phyloP scores from a whole-genome alignment of 129 eudicot genomes.

The carrot (Daucus carota) region DH1_v3.0 NC_030381.2:36812501-36813000 shows the following conservation, averaged over 20 bases:
- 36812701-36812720: slow-evolving; percentile 23
- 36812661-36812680: neutral
- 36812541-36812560: slow-evolving; percentile 14
- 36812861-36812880: neutral
- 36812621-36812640: slow-evolving; percentile 16
- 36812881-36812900: neutral
- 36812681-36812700: neutral
- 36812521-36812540: slow-evolving; percentile 16
- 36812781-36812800: slow-evolving; percentile 17
- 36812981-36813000: slow-evolving; percentile 9
- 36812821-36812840: slow-evolving; percentile 1
- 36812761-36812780: slow-evolving; percentile 10
- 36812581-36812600: neutral
- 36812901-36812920: neutral
- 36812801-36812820: slow-evolving; percentile 28
- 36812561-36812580: neutral
- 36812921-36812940: slow-evolving; percentile 4
- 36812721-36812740: slow-evolving; percentile 14
- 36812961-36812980: neutral
- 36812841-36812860: neutral
- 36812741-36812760: slow-evolving; percentile 37
- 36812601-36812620: neutral
- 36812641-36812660: slow-evolving; percentile 18
- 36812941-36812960: neutral
- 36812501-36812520: slow-evolving; percentile 33